phyloP scores from a whole-genome alignment of 2,329 filamentous ascomycete genomes.

The Apiospora koreana region DNA sequence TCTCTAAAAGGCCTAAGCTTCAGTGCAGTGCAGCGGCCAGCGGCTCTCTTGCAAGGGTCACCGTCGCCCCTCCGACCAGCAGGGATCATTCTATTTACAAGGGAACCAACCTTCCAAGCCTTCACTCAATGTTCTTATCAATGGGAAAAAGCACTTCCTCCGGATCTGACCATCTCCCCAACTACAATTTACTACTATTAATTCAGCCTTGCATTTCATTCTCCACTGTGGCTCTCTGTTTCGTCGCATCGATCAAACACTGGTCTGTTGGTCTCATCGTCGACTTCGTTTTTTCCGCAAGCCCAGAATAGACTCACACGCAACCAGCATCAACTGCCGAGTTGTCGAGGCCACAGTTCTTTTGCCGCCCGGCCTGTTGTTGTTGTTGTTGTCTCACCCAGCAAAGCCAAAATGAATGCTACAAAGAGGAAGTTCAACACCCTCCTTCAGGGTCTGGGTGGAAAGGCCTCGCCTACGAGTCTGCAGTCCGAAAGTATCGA shows the following conservation, averaged over 20 bases:
- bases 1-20: neutral
- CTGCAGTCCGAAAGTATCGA: constrained; percentile 28
- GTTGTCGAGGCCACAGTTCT: neutral
- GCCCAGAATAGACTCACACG: neutral
- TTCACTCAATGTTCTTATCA: no score
- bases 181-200: neutral
- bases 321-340: neutral
- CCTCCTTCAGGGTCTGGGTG: constrained; percentile 68
- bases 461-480: constrained; percentile 42
- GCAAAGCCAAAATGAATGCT: constrained; percentile 58
- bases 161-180: neutral
- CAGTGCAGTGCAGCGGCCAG: neutral
- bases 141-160: neutral
- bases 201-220: neutral
- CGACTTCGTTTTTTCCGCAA: neutral
- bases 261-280: neutral
- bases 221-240: neutral
- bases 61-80: constrained; percentile 11
- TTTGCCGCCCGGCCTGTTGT: neutral
- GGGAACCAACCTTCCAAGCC: neutral
- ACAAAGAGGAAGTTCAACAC: constrained; percentile 85
- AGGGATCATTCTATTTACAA: constrained; percentile 8
- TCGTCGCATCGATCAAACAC: neutral
- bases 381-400: constrained; percentile 1
- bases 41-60: neutral